Percentiles rank a stretch among this genome's conserved stretches.
These are phyloP conservation scores for Apiospora malaysiana DNA, from an alignment of 2,329 filamentous ascomycete species.

Conservation along the genomic window DNA sequence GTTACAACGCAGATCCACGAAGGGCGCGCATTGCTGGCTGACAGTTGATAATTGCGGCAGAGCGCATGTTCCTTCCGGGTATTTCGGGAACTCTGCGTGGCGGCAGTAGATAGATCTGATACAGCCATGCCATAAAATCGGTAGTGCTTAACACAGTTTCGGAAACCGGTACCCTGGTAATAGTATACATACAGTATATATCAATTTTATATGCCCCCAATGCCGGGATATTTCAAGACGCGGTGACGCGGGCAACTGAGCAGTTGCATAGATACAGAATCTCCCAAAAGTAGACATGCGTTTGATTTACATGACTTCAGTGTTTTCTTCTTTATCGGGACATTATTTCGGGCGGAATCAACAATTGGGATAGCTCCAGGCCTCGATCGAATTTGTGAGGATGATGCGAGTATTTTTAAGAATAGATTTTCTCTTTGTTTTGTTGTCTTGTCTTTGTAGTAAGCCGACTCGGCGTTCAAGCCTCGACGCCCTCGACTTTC, in stretches of 20 bases:
- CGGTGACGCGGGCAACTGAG: not conserved
- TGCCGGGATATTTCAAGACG: not conserved
- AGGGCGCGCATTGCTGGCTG: not conserved
- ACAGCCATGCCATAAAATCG: not conserved
- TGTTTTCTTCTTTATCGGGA: not conserved
- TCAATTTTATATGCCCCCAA: not conserved
- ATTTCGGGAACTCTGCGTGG: not conserved
- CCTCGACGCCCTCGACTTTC: conserved; percentile 42
- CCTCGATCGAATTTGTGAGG: not conserved
- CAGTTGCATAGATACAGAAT: not conserved
- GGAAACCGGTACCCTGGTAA: not conserved
- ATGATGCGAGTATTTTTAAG: not conserved
- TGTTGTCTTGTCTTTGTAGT: not conserved
- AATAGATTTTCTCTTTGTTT: not conserved
- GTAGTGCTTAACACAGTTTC: not conserved
- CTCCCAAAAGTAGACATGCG: not conserved
- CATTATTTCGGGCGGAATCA: not conserved
- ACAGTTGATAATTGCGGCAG: not conserved
- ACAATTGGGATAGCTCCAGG: not conserved
- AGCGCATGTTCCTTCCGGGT: no score
- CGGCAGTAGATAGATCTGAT: not conserved
- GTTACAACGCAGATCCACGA: not conserved
- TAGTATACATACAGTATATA: not conserved
- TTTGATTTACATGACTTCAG: not conserved
- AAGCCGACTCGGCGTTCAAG: not conserved